These are phyloP conservation scores for Botryotinia calthae DNA, from an alignment of 2,329 filamentous ascomycete genomes.

Conservation along the genomic window DNA sequence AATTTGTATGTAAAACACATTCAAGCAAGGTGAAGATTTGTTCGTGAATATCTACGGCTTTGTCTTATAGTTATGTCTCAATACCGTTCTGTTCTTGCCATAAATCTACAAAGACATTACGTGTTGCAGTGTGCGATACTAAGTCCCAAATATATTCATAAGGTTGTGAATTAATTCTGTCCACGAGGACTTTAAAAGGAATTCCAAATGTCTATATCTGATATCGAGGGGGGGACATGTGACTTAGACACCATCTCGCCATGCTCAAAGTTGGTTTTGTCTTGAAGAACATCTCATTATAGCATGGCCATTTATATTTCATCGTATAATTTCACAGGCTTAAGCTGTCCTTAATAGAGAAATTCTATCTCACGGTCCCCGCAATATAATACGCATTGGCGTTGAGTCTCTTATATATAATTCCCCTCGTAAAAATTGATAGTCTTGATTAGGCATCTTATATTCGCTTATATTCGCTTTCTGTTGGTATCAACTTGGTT, in stretches of 20 bases:
- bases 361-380: neutral
- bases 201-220: neutral
- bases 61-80: neutral
- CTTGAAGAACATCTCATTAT: neutral
- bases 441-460: neutral
- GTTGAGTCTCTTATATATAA: neutral
- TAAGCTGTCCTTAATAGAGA: fast-evolving
- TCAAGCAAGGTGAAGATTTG: neutral
- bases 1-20: neutral
- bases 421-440: neutral
- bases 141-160: neutral
- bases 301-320: neutral
- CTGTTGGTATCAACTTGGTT: too few relatives aligned
- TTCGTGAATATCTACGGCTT: neutral
- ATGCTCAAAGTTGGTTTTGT: neutral
- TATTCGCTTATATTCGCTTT: too few relatives aligned
- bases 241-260: neutral
- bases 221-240: neutral
- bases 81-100: neutral
- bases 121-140: neutral
- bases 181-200: fast-evolving
- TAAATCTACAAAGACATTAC: neutral
- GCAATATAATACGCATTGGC: neutral
- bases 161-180: neutral
- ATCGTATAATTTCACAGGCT: too few relatives aligned